Evolutionary conservation across 805 yeast species (phyloP).

Genomic region (Candida sakaeoensis): DNA sequence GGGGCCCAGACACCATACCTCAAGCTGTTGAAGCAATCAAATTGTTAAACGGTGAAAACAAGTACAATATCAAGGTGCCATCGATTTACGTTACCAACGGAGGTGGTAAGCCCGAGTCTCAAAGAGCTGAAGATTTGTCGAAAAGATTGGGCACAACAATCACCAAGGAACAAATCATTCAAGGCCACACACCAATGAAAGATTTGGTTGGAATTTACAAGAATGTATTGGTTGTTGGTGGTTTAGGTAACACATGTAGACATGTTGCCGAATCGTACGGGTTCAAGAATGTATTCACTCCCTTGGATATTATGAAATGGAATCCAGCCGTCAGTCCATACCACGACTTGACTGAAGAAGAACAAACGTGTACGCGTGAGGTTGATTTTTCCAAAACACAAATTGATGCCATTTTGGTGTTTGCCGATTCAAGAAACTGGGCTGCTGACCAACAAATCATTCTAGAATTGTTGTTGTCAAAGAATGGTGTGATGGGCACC

Average conservation of each 20-base stretch:
- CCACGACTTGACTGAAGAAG: constrained; percentile 74
- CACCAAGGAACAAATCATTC: constrained; percentile 77
- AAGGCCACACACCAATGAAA: constrained; percentile 92
- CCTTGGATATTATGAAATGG: constrained; percentile 81
- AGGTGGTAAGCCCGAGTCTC: constrained; percentile 80
- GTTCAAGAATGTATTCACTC: constrained; percentile 76
- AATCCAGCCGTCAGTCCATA: constrained; percentile 84
- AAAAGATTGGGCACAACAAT: constrained; percentile 57
- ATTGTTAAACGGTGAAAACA: constrained; percentile 72
- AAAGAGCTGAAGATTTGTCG: constrained; percentile 68
- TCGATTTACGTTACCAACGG: constrained; percentile 88
- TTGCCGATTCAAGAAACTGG: constrained; percentile 91
- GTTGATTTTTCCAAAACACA: constrained; percentile 63
- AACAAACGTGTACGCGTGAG: constrained; percentile 47
- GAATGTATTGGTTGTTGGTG: constrained; percentile 84
- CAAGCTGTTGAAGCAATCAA: constrained; percentile 72
- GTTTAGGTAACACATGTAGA: constrained; percentile 80
- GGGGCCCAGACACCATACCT: constrained; percentile 82
- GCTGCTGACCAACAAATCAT: constrained; percentile 91
- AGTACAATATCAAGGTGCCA: constrained; percentile 74
- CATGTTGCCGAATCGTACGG: constrained; percentile 83
- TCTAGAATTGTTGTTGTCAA: constrained; percentile 71
- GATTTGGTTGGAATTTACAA: constrained; percentile 66
- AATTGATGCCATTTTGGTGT: constrained; percentile 81
- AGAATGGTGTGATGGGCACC: constrained; percentile 84